A percentile compares a stretch with the other conserved stretches of the same genome.
phyloP scores from a whole-genome alignment of 2,329 filamentous ascomycete genomes.

The Coniochaeta sp. region DNA sequence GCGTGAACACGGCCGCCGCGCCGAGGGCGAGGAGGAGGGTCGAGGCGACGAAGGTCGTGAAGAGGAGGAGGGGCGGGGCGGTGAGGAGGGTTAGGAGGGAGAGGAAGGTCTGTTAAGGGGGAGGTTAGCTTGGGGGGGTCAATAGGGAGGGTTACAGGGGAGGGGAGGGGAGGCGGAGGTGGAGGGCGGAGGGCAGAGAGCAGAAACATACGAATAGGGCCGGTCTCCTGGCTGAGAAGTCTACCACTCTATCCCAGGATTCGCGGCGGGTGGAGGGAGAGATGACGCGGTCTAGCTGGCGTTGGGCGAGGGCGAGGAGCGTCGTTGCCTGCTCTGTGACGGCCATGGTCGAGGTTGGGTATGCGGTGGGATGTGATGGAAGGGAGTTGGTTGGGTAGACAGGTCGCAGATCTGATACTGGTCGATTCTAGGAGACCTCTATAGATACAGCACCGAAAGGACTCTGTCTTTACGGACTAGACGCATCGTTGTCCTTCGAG shows the following conservation, averaged over 20 bases:
- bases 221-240: slow-evolving; percentile 58
- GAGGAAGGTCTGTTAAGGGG: slow-evolving; percentile 42
- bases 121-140: neutral
- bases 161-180: neutral
- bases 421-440: no score
- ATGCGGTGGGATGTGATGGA: no score
- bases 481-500: no score
- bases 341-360: slow-evolving; percentile 13
- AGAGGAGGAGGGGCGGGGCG: slow-evolving; percentile 60
- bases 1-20: slow-evolving; percentile 55
- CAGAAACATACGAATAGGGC: slow-evolving; percentile 55
- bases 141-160: neutral
- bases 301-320: slow-evolving; percentile 32
- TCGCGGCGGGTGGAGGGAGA: slow-evolving; percentile 54
- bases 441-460: no score
- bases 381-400: neutral
- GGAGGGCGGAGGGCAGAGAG: neutral
- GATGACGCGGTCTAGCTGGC: slow-evolving; percentile 43
- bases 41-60: slow-evolving; percentile 57
- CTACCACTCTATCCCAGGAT: slow-evolving; percentile 42
- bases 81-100: slow-evolving; percentile 54
- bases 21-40: slow-evolving; percentile 56
- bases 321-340: slow-evolving; percentile 26
- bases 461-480: no score
- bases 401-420: neutral